Evolutionary conservation across 345 rosid species (phyloP), one percentile per base, ranked within the genome.

Genomic region (Brassica rapa): DNA sequence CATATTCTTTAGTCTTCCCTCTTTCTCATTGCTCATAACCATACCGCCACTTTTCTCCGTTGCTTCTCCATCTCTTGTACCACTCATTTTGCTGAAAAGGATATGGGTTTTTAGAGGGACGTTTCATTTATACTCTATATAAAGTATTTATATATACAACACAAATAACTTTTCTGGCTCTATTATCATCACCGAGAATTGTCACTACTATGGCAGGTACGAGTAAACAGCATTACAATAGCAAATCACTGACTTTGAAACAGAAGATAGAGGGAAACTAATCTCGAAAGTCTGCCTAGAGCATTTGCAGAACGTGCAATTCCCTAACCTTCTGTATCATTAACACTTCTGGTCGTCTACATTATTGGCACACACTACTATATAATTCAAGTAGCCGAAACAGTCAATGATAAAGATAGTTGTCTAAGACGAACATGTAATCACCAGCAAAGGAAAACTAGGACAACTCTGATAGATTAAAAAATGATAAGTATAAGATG

Each of bases 1-100:
- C 81, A 96, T 78, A 80, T 88, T 89, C 80, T 85, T 89, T 72
- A 94, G 75, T 83, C 86, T 89, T 77, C 97, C 97, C 53, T 93
- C 96, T 75, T 82, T 85, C 77, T 86, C 97, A 60, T 78, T 66
- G 66, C 67, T 66, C 29, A 70, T 66, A 6, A 61, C 57, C 68
- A 85, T 82, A 69, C 70, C 88, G 39, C 80, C 88, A 41, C 76
- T 70, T 51, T 25, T 77, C 72, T 70, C 86, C 4, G 66, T 24
- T 73, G 83, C 86, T 74, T 84, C 90, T 83, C 66, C 83, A 64
- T 77, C 84, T 75, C 78, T 75, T 63, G 87, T 87, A 37, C 80
- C 72, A 74, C 80, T 74, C 70, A 77, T 68, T 84, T 83, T 89
- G 85, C 97, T 95, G 86, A 68, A 74, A 80, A 70, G 16, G 9